Conservation (phyloP, 169 alveolate genomes). For the Plasmodium billcollinsi region DNA sequence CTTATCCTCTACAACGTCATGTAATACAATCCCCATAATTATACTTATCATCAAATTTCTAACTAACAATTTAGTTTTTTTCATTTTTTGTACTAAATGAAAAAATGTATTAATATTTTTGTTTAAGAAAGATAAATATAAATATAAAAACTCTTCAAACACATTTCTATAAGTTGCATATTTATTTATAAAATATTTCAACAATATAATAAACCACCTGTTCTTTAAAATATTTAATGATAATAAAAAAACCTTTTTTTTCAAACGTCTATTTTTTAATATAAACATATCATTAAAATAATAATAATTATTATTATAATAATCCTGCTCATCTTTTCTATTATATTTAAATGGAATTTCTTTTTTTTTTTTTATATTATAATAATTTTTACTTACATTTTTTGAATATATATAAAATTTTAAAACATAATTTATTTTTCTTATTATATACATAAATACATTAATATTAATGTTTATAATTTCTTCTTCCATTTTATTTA, state of each 20-base stretch:
- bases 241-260: constrained; percentile 3
- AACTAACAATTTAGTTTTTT: background rate
- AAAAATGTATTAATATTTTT: constrained; percentile 15
- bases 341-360: no score
- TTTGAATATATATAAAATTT: constrained; percentile 12
- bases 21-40: no score
- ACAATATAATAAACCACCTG: constrained; percentile 25
- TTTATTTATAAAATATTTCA: constrained; percentile 9
- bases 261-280: constrained; percentile 16
- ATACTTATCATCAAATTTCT: constrained; percentile 7
- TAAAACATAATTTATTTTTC: constrained; percentile 21
- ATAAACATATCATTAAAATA: constrained; percentile 17
- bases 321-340: background rate
- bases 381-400: constrained; percentile 16
- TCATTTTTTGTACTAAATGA: constrained; percentile 22
- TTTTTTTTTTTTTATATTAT: background rate
- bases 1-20: background rate
- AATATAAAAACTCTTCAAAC: constrained; percentile 19
- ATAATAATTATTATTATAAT: no score
- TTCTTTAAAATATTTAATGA: constrained; percentile 45
- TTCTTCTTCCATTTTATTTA: no score
- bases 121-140: constrained; percentile 21
- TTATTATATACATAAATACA: constrained; percentile 7
- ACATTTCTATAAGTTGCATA: background rate
- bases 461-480: background rate